Evolutionary conservation across 1,284 basidiomycete genomes (phyloP).

Genomic region (Schizophyllum commune): DNA sequence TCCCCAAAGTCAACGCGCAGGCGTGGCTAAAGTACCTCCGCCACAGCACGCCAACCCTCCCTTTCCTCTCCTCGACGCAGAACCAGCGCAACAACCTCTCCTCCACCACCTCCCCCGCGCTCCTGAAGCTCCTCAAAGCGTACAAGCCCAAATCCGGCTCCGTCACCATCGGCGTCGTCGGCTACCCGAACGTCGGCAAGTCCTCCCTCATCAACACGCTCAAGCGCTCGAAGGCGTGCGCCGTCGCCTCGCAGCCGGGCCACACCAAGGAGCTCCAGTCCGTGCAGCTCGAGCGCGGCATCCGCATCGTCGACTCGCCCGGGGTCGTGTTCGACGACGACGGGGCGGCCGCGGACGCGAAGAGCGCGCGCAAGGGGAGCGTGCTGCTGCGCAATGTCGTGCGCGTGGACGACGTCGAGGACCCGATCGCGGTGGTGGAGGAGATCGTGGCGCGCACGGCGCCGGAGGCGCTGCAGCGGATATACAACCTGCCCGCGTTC

Average conservation of each 20-base stretch:
- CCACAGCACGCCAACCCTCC: constrained; percentile 88
- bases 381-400: constrained; percentile 87
- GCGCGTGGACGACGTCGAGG: constrained; percentile 87
- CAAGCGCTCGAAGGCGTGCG: constrained; percentile 83
- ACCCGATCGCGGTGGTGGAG: constrained; percentile 86
- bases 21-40: constrained; percentile 88
- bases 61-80: constrained; percentile 89
- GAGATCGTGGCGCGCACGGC: constrained; percentile 75
- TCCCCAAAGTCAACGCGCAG: constrained; percentile 85
- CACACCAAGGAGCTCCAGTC: constrained; percentile 95
- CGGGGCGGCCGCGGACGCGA: constrained; percentile 38
- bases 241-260: constrained; percentile 92
- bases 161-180: constrained; percentile 90
- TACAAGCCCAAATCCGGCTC: constrained; percentile 74
- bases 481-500: constrained; percentile 79
- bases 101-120: constrained; percentile 68
- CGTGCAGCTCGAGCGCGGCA: constrained; percentile 86
- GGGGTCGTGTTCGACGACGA: constrained; percentile 90
- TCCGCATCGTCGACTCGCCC: constrained; percentile 92
- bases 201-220: constrained; percentile 93
- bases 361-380: constrained; percentile 52
- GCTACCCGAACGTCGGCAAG: constrained; percentile 98
- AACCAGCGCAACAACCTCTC: constrained; percentile 80
- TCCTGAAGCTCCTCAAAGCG: constrained; percentile 87
- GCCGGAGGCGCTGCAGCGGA: constrained; percentile 59